These are phyloP conservation scores for Nakazawaea anatomiae DNA, from an alignment of 805 yeast species.

Conservation along the genomic window DNA sequence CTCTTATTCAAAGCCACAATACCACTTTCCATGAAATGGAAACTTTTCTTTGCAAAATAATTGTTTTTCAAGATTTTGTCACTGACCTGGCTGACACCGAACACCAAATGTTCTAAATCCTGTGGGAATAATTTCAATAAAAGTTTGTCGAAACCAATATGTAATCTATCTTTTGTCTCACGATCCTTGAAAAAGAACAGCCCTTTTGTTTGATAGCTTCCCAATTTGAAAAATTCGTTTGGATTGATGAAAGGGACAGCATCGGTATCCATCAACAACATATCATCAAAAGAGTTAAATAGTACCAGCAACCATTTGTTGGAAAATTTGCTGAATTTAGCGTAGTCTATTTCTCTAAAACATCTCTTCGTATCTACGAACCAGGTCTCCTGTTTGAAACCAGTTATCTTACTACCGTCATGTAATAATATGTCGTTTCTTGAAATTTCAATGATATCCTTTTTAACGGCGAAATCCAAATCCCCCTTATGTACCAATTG, in stretches of 20 bases:
- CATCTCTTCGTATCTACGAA: slow-evolving; percentile 27
- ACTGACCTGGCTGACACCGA: slow-evolving; percentile 25
- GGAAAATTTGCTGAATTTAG: slow-evolving; percentile 22
- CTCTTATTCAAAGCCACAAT: slow-evolving; percentile 39
- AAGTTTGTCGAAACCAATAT: slow-evolving; percentile 34
- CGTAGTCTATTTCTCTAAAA: slow-evolving; percentile 20
- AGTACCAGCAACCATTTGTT: slow-evolving; percentile 50
- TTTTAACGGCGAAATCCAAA: slow-evolving; percentile 26
- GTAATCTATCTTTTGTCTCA: slow-evolving; percentile 21
- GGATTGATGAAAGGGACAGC: slow-evolving; percentile 33
- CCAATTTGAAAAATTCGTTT: slow-evolving; percentile 29
- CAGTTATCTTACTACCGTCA: slow-evolving; percentile 13
- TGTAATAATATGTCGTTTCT: slow-evolving; percentile 16
- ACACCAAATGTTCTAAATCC: slow-evolving; percentile 4
- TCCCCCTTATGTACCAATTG: slow-evolving; percentile 41
- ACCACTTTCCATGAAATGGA: slow-evolving; percentile 46
- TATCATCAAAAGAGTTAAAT: slow-evolving; percentile 54
- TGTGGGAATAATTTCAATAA: slow-evolving; percentile 41
- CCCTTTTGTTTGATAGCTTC: slow-evolving; percentile 28
- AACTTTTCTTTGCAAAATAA: slow-evolving; percentile 30
- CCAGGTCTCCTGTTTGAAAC: slow-evolving; percentile 22
- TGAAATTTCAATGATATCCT: slow-evolving; percentile 29
- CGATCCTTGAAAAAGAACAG: slow-evolving; percentile 48
- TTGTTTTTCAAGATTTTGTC: slow-evolving; percentile 31
- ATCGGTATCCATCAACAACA: slow-evolving; percentile 50